Base-by-base conservation (phyloP, 2,329 filamentous ascomycete genomes). In the Chrysoporthe puriensis region DNA sequence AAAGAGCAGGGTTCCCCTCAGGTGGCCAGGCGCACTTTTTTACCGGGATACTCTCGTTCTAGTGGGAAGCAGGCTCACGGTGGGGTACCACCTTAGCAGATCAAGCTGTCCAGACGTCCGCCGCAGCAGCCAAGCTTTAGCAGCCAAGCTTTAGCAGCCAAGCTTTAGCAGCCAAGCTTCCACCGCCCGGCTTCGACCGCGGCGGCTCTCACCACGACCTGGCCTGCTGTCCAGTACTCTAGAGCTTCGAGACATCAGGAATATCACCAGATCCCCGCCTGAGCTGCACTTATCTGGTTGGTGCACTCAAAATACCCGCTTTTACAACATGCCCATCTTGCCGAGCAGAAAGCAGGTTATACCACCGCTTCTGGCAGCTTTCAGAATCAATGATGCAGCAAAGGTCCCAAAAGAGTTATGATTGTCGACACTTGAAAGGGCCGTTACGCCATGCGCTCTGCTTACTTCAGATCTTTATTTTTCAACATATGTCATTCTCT, bases 1-100 rank as follows among this genome's bases (percentile, higher is more conserved):
- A 60, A 60, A 60, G 57, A 60, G 40, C 57, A 60, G 57, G 57
- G 57, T 60, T 60, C 57, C 57, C 57, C 57, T 60, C 57, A 60
- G 42, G 57, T 42, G 36, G 57, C 57, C 36, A 60, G n/a, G 36
- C n/a, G n/a, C 36, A 43, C 50, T 54, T 16, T 54, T 54, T 50
- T 11, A 6, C 6, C 21, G 42, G 9, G 16, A 58, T 58, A 58
- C 56, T 3, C 34, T 42, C 14, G 34, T 21, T 40, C 21, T 8
- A 9, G n/a, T 7, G 40, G n/a, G 34, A 8, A 6, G 4, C 40
- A 14, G 42, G 57, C 56, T 7, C 34, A 40, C 26, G 21, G 57
- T 26, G 42, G n/a, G 36, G 57, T 60, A 60, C 57, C 21, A 7
- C 40, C 21, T 21, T 60, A 60, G 57, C 57, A 60, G 8, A 32